Evolutionary conservation across 2,329 filamentous ascomycete species (phyloP).

Genomic region (Berkeleyomyces basicola): DNA sequence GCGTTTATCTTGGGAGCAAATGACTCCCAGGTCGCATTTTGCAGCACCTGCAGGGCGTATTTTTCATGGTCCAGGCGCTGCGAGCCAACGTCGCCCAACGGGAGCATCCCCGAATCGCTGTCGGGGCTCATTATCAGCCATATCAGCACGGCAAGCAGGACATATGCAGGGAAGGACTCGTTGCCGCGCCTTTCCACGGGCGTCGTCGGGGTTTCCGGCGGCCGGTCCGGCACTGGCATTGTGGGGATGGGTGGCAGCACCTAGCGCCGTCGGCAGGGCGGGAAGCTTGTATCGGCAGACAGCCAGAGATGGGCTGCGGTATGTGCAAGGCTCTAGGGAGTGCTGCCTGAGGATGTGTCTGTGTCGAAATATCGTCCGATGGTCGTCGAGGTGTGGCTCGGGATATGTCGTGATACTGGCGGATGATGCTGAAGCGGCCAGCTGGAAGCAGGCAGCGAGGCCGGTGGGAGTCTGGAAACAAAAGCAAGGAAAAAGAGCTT

Average conservation of each 20-base stretch:
- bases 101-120: constrained; percentile 19
- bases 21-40: constrained; percentile 42
- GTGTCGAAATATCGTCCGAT: not conserved
- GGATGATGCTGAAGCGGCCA: not conserved
- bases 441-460: not conserved
- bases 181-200: not conserved
- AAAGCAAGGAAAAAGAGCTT: not conserved
- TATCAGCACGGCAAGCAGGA: constrained; percentile 7
- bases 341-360: not conserved
- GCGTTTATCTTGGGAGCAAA: constrained; percentile 29
- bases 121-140: constrained; percentile 12
- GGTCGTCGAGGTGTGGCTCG: not conserved
- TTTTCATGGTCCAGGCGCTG: constrained; percentile 34
- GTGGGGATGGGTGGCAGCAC: not conserved
- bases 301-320: not conserved
- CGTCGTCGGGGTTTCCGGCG: not conserved
- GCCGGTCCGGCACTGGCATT: not conserved
- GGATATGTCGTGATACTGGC: not conserved
- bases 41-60: constrained; percentile 35
- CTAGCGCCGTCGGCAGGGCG: constrained; percentile 2
- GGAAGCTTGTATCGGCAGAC: not conserved
- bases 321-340: not conserved
- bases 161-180: constrained; percentile 9
- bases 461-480: not conserved
- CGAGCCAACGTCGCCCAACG: constrained; percentile 18